phyloP scores from a whole-genome alignment of 306 rosid species.

The Cotoneaster glaucophyllus region DNA sequence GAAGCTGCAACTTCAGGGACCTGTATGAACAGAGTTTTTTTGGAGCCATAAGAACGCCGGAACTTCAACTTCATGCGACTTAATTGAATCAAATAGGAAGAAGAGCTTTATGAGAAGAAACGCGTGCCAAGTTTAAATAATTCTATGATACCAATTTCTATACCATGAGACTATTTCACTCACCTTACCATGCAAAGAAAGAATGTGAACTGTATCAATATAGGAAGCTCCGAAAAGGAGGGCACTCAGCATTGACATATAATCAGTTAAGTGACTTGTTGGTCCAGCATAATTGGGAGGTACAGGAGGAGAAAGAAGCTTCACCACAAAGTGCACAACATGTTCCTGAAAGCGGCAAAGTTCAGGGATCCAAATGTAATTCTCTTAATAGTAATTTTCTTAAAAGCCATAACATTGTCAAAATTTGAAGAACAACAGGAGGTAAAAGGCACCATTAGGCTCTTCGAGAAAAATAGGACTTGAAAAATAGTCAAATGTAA shows the following conservation, averaged over 20 bases:
- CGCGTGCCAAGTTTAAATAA: background rate
- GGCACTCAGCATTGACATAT: slow-evolving; percentile 53
- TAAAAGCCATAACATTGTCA: background rate
- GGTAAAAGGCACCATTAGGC: background rate
- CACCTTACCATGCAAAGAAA: slow-evolving; percentile 72
- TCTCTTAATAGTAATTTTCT: background rate
- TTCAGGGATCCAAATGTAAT: background rate
- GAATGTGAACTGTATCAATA: slow-evolving; percentile 60
- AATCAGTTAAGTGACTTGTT: slow-evolving; percentile 44
- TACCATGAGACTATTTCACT: slow-evolving; percentile 13
- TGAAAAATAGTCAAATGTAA: background rate
- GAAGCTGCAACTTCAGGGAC: slow-evolving; percentile 64
- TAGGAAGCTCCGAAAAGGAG: slow-evolving; percentile 55
- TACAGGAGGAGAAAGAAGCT: slow-evolving; percentile 56
- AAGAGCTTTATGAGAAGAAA: background rate
- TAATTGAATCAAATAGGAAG: background rate
- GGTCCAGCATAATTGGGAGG: slow-evolving; percentile 45
- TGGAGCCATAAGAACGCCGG: slow-evolving; percentile 18
- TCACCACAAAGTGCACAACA: slow-evolving; percentile 57
- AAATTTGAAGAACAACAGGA: background rate
- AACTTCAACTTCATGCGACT: slow-evolving; percentile 1
- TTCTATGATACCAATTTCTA: background rate
- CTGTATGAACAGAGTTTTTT: slow-evolving; percentile 32
- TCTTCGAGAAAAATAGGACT: background rate
- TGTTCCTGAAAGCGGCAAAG: slow-evolving; percentile 51